A percentile compares a stretch with the other conserved stretches of the same genome.
These are phyloP conservation scores for Fusarium denticulatum DNA, from an alignment of 2,329 filamentous ascomycete genomes.

Conservation along the genomic window DNA sequence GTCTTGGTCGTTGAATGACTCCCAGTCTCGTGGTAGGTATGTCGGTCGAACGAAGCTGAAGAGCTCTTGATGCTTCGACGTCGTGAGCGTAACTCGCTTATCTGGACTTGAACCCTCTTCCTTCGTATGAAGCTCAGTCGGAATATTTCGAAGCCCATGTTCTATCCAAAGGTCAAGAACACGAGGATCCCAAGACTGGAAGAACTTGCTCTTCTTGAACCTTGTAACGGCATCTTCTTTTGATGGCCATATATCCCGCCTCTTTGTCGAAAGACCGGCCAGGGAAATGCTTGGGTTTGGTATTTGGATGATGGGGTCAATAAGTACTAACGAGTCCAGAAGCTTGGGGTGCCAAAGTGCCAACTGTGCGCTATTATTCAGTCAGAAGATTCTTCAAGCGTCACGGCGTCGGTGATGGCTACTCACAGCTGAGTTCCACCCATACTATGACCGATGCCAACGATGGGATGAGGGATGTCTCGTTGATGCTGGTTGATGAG, in stretches of 20 bases:
- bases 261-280: not conserved
- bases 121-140: not conserved
- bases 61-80: not conserved
- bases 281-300: not conserved
- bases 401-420: accelerated
- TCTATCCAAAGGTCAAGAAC: not conserved
- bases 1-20: not conserved
- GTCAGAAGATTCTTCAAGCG: not conserved
- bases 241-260: not conserved
- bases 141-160: not conserved
- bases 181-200: slow-evolving; percentile 1
- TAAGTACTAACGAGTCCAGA: not conserved
- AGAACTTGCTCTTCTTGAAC: not conserved
- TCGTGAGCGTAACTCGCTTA: not conserved
- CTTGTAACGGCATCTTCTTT: not conserved
- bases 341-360: not conserved
- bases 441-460: not conserved
- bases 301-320: not conserved
- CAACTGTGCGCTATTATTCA: not conserved
- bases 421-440: not conserved
- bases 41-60: not conserved
- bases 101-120: not conserved
- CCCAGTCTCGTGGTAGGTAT: not conserved
- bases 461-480: not conserved
- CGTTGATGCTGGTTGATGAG: slow-evolving; percentile 1